phyloP scores from a whole-genome alignment of 2,329 filamentous ascomycete species.

The Colletotrichum paranaense region DNA sequence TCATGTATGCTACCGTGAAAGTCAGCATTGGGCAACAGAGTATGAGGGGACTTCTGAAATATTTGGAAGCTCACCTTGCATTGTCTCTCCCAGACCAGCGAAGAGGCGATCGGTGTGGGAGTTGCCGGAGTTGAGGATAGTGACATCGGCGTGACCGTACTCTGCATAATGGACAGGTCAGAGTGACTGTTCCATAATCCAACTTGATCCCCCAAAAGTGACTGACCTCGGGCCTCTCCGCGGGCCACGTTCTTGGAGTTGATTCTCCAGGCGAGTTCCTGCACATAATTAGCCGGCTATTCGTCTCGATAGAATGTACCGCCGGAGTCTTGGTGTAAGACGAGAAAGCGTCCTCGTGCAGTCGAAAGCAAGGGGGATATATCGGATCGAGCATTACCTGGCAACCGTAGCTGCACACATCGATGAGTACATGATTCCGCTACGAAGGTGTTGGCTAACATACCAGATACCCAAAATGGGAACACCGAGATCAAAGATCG shows the following conservation, averaged over 20 bases:
- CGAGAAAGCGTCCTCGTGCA: neutral
- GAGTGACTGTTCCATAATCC: neutral
- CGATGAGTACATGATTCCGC: neutral
- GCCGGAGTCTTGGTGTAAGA: neutral
- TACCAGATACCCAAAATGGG: constrained; percentile 72
- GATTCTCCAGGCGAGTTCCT: constrained; percentile 79
- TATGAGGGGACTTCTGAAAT: too few relatives aligned
- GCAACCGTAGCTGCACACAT: constrained; percentile 17
- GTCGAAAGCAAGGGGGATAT: neutral
- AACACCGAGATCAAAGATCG: constrained; percentile 80
- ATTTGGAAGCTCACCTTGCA: constrained; percentile 55
- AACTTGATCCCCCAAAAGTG: neutral
- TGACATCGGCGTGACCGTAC: constrained; percentile 57
- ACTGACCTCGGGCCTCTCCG: constrained; percentile 64
- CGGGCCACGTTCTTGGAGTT: constrained; percentile 70
- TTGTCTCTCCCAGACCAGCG: constrained; percentile 73
- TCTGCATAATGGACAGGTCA: constrained; percentile 40
- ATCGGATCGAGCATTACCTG: neutral
- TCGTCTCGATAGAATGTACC: neutral
- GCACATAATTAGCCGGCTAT: constrained; percentile 37
- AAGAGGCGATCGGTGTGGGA: constrained; percentile 80
- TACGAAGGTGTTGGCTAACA: constrained; percentile 36
- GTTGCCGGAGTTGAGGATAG: constrained; percentile 65
- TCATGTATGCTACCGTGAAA: constrained; percentile 75
- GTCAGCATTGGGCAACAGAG: neutral